Evolutionary conservation across 768 basidiomycete genomes (phyloP), one percentile per base, ranked within the genome.

Genomic region (Peribolospora baueri): DNA sequence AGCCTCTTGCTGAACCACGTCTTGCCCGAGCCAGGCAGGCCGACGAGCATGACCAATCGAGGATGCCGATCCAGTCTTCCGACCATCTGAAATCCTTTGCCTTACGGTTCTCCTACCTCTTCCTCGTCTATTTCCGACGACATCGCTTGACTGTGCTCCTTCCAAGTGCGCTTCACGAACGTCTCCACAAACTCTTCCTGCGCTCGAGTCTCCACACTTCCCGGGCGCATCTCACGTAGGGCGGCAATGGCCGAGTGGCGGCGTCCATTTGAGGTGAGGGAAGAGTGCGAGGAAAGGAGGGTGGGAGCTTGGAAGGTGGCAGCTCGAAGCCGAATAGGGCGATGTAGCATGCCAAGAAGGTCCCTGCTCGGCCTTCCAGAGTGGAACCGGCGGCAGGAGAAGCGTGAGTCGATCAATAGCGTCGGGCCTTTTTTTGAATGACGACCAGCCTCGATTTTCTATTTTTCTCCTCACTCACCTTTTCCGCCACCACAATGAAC

Each of bases 401-500:
- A n/a, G n/a, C n/a, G n/a, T n/a, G n/a, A n/a, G n/a, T n/a, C n/a
- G n/a, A n/a, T n/a, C n/a, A n/a, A n/a, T n/a, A n/a, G n/a, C n/a
- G n/a, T n/a, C n/a, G n/a, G n/a, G n/a, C n/a, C n/a, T n/a, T n/a
- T n/a, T n/a, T n/a, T n/a, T n/a, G n/a, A n/a, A n/a, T n/a, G n/a
- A n/a, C n/a, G n/a, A n/a, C n/a, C n/a, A n/a, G n/a, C n/a, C n/a
- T n/a, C n/a, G n/a, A n/a, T n/a, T n/a, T n/a, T n/a, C n/a, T n/a
- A n/a, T n/a, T n/a, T n/a, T n/a, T n/a, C n/a, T n/a, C n/a, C n/a
- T n/a, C n/a, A n/a, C n/a, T n/a, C n/a, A 0, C 77, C 77, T 58
- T 76, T 77, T 3, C 77, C 78, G 5, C 76, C 77, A 4, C 75
- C 77, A 60, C 77, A 79, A 57, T 79, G 77, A 3, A 79, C 66